phyloP scores from a whole-genome alignment of 2,329 filamentous ascomycete genomes.

The Alternaria hordeiaustralica region DNA sequence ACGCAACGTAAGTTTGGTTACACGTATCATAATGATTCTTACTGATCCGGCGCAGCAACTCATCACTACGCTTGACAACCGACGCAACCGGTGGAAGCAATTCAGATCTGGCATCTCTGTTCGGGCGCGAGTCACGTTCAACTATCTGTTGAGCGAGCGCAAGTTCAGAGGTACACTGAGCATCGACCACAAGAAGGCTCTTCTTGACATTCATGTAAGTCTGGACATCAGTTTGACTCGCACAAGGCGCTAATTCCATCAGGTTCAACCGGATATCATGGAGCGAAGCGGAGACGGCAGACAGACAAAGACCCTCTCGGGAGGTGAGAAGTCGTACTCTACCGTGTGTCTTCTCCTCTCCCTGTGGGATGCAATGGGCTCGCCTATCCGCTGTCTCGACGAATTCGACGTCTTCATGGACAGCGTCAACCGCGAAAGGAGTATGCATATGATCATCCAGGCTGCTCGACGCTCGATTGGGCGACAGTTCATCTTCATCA shows the following conservation, averaged over 20 bases:
- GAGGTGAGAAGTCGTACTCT: constrained; percentile 97
- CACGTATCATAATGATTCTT: not conserved
- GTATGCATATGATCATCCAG: constrained; percentile 90
- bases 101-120: constrained; percentile 87
- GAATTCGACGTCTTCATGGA: constrained; percentile 99
- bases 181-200: constrained; percentile 76
- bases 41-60: constrained; percentile 52
- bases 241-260: constrained; percentile 7
- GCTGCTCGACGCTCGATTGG: constrained; percentile 87
- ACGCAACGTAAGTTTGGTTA: constrained; percentile 23
- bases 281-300: constrained; percentile 73
- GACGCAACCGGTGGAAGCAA: constrained; percentile 75
- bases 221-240: not conserved
- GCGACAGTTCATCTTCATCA: constrained; percentile 94
- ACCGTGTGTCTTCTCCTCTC: constrained; percentile 92
- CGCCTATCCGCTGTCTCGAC: constrained; percentile 90
- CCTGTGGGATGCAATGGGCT: constrained; percentile 98
- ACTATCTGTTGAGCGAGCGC: constrained; percentile 85
- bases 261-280: constrained; percentile 72
- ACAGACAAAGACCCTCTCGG: constrained; percentile 89
- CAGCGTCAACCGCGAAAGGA: constrained; percentile 89
- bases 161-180: constrained; percentile 83
- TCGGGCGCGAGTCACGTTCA: constrained; percentile 85
- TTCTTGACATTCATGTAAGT: constrained; percentile 75
- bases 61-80: constrained; percentile 68